Conservation (phyloP, 2,329 filamentous ascomycete genomes). For the Amesomyces nigricolor region DNA sequence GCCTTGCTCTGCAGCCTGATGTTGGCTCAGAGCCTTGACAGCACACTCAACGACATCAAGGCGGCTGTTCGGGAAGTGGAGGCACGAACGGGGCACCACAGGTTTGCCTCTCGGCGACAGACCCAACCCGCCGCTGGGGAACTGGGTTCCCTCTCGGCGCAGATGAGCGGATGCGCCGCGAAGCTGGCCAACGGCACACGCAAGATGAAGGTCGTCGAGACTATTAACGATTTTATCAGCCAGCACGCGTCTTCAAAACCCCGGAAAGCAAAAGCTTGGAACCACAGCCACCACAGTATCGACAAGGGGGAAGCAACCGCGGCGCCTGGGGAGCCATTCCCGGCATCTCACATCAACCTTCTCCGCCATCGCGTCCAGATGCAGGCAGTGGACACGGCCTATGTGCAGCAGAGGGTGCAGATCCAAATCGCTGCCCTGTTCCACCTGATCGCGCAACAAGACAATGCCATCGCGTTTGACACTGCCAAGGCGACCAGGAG, state of each 20-base stretch:
- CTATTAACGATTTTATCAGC: slow-evolving; percentile 32
- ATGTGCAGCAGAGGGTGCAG: slow-evolving; percentile 34
- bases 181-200: slow-evolving; percentile 36
- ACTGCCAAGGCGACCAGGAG: slow-evolving; percentile 29
- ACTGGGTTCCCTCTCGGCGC: slow-evolving; percentile 30
- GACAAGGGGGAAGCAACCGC: not conserved
- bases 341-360: slow-evolving; percentile 22
- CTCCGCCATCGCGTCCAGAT: slow-evolving; percentile 32
- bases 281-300: too few relatives aligned
- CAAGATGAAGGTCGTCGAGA: slow-evolving; percentile 34
- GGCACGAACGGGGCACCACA: slow-evolving; percentile 33
- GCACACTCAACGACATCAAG: slow-evolving; percentile 32
- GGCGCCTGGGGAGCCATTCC: not conserved
- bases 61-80: slow-evolving; percentile 33
- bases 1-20: slow-evolving; percentile 32
- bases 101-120: slow-evolving; percentile 29
- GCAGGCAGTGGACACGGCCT: slow-evolving; percentile 35
- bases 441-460: slow-evolving; percentile 35
- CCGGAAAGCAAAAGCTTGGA: not conserved
- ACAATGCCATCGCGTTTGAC: slow-evolving; percentile 33
- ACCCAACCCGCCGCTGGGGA: slow-evolving; percentile 29
- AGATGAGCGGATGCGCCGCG: slow-evolving; percentile 33
- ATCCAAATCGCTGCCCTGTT: slow-evolving; percentile 38
- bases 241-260: slow-evolving; percentile 7
- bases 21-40: slow-evolving; percentile 32